Conservation (phyloP, 2,329 filamentous ascomycete species). For the Fusarium floridanum region DNA sequence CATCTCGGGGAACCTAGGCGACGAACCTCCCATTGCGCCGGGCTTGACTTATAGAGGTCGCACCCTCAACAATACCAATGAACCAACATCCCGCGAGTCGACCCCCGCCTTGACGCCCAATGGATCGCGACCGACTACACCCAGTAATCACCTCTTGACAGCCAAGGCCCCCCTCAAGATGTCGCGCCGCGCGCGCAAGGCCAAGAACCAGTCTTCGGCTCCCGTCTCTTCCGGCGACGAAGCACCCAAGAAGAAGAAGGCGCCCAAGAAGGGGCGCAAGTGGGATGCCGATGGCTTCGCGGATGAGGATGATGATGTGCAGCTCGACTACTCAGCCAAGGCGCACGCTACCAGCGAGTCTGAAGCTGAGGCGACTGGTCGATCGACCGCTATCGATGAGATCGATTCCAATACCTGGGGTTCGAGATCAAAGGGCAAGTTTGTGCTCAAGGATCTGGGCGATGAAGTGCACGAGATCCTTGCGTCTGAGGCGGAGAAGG, state of each 20-base stretch:
- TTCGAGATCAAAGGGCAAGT: constrained; percentile 88
- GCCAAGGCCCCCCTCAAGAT: constrained; percentile 83
- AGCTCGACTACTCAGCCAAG: constrained; percentile 89
- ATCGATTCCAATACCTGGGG: constrained; percentile 88
- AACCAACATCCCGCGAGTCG: constrained; percentile 71
- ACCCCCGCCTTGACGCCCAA: constrained; percentile 79
- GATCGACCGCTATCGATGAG: constrained; percentile 74
- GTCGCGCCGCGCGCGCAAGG: constrained; percentile 82
- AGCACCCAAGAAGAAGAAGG: constrained; percentile 68
- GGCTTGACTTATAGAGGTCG: constrained; percentile 58
- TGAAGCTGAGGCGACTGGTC: constrained; percentile 62
- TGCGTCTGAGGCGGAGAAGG: constrained; percentile 76
- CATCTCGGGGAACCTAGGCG: constrained; percentile 46
- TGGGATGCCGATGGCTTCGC: constrained; percentile 93
- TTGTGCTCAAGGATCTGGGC: constrained; percentile 91
- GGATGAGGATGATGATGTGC: constrained; percentile 82
- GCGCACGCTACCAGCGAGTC: constrained; percentile 67
- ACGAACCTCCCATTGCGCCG: constrained; percentile 49
- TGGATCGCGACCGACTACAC: constrained; percentile 84
- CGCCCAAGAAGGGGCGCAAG: constrained; percentile 90
- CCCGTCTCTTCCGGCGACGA: constrained; percentile 89
- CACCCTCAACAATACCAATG: constrained; percentile 52
- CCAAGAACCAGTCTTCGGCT: constrained; percentile 74
- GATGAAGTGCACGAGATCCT: constrained; percentile 94
- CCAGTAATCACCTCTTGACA: constrained; percentile 73